Percentiles rank a stretch among this genome's conserved stretches.
These are phyloP conservation scores for Berkeleyomyces basicola DNA, from an alignment of 2,329 filamentous ascomycete species.

Conservation along the genomic window DNA sequence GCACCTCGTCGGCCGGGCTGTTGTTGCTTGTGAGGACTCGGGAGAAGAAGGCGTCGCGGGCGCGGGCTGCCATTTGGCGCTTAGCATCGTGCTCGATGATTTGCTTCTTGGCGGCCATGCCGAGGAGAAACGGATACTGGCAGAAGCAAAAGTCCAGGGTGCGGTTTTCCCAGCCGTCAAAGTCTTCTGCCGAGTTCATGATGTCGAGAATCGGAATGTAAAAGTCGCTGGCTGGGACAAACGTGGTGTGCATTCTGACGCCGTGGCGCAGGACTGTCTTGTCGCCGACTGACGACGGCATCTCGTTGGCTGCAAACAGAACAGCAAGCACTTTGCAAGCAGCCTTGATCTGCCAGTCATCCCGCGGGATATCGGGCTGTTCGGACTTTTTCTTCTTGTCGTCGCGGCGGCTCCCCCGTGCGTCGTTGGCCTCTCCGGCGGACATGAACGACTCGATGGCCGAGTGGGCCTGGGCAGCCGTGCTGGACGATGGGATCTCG, in stretches of 20 bases:
- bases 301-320: constrained; percentile 66
- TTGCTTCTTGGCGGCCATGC: constrained; percentile 81
- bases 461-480: not conserved
- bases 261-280: constrained; percentile 18
- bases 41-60: constrained; percentile 78
- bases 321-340: constrained; percentile 66
- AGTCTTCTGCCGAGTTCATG: constrained; percentile 69
- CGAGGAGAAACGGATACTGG: constrained; percentile 81
- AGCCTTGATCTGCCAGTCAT: constrained; percentile 82
- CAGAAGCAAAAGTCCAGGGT: constrained; percentile 44
- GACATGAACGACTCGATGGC: constrained; percentile 5
- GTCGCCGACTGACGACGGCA: constrained; percentile 19
- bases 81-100: constrained; percentile 78
- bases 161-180: constrained; percentile 73
- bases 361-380: constrained; percentile 19
- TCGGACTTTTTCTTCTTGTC: not conserved
- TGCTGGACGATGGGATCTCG: constrained; percentile 34
- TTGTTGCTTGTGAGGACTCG: constrained; percentile 59
- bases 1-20: constrained; percentile 47
- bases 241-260: constrained; percentile 36
- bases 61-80: constrained; percentile 77
- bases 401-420: not conserved
- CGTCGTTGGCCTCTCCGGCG: not conserved
- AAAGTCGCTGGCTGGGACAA: constrained; percentile 68
- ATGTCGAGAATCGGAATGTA: constrained; percentile 69